Percentiles rank a stretch among this genome's conserved stretches.
These are phyloP conservation scores for Botrytis fabae DNA, from an alignment of 2,329 filamentous ascomycete species.

Conservation along the genomic window DNA sequence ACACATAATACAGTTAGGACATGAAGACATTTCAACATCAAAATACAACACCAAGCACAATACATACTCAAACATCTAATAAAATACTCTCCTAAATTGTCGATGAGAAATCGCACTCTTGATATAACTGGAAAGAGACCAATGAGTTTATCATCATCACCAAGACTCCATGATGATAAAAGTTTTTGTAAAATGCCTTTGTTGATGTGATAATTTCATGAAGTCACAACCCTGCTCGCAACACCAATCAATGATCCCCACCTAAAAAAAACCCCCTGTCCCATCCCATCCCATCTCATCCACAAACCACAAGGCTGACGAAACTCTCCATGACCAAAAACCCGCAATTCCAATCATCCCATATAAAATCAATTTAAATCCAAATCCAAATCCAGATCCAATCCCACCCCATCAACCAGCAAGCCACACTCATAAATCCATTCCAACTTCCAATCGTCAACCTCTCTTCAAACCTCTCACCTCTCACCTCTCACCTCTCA, in stretches of 20 bases:
- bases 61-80: not conserved
- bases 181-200: not conserved
- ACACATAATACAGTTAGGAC: not conserved
- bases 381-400: no score
- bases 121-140: not conserved
- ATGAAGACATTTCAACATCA: not conserved
- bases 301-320: conserved; percentile 16
- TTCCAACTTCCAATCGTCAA: not conserved
- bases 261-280: conserved; percentile 4
- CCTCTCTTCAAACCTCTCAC: not conserved
- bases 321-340: conserved; percentile 9
- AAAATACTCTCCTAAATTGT: not conserved
- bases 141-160: not conserved
- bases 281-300: not conserved
- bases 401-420: not conserved
- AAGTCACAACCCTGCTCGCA: not conserved
- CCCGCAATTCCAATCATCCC: not conserved
- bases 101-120: not conserved
- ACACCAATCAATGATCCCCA: not conserved
- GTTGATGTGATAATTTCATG: no score
- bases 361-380: not conserved
- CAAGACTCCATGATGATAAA: not conserved
- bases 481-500: no score
- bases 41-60: not conserved
- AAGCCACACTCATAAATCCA: not conserved